A percentile compares a stretch with the other conserved stretches of the same genome.
Evolutionary conservation across 345 rosid genomes (phyloP).

Genomic region (Mallotus nudiflorus): DNA sequence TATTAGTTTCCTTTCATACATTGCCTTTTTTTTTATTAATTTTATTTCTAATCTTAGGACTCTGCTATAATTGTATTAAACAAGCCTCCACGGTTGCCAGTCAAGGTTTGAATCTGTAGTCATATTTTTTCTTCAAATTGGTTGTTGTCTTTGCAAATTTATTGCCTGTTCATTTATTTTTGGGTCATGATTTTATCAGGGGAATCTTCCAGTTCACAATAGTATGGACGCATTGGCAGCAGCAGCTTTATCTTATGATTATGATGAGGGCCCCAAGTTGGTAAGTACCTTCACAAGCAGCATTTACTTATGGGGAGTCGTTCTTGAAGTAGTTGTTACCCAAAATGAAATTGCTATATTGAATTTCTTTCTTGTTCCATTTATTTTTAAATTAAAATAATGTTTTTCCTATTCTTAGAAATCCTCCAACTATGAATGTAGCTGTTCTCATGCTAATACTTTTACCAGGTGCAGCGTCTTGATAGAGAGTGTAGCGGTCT

Average conservation of each 20-base stretch:
- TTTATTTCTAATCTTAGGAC: slow-evolving; percentile 50
- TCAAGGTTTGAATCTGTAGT: slow-evolving; percentile 54
- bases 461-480: slow-evolving; percentile 80
- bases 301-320: neutral
- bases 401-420: neutral
- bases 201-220: slow-evolving; percentile 79
- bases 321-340: too few relatives aligned
- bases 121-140: neutral
- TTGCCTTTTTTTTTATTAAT: slow-evolving; percentile 12
- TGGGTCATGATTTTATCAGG: slow-evolving; percentile 37
- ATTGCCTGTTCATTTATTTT: slow-evolving; percentile 12
- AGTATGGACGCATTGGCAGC: slow-evolving; percentile 98
- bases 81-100: slow-evolving; percentile 88
- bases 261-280: slow-evolving; percentile 85
- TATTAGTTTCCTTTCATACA: slow-evolving; percentile 2
- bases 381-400: neutral
- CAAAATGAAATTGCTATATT: neutral
- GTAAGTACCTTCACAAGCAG: slow-evolving; percentile 35
- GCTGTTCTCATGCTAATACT: slow-evolving; percentile 13
- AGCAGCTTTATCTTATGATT: slow-evolving; percentile 81
- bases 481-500: slow-evolving; percentile 94
- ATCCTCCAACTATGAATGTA: neutral
- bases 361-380: neutral
- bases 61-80: slow-evolving; percentile 77
- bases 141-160: neutral